Conservation (phyloP, 148 eudicot species). For the Pharnaceum exiguum region DNA sequence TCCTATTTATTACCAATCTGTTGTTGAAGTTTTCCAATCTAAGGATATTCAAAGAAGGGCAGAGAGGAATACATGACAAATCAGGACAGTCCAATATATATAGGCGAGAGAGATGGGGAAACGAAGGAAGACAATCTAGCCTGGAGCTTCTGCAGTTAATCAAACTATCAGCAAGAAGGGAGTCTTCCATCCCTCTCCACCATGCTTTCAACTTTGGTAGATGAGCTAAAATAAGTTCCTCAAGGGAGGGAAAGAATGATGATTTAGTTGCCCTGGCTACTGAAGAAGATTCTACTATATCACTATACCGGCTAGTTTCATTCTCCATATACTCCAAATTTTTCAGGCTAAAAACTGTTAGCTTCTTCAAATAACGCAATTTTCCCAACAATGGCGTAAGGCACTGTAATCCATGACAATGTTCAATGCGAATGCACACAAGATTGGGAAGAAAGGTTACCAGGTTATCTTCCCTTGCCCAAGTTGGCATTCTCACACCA, state of each 20-base stretch:
- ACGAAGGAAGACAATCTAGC: not conserved
- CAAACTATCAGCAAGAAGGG: not conserved
- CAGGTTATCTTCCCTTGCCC: not conserved
- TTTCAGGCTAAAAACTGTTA: not conserved
- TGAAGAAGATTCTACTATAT: too few relatives aligned
- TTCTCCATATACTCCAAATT: not conserved
- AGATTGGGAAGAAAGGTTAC: not conserved
- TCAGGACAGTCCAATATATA: not conserved
- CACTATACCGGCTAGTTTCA: too few relatives aligned
- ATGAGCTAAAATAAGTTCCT: not conserved
- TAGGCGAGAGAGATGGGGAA: not conserved
- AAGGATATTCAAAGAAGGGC: not conserved
- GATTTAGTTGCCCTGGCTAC: not conserved
- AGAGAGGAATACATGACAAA: not conserved
- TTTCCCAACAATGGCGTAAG: not conserved
- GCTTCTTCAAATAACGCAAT: not conserved
- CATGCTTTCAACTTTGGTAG: not conserved
- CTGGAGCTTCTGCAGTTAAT: not conserved
- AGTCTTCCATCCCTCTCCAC: not conserved
- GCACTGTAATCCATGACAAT: not conserved
- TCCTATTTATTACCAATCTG: not conserved
- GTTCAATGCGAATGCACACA: not conserved
- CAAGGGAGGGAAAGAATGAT: not conserved
- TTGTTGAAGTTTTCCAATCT: not conserved
- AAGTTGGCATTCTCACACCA: not conserved